Conservation (phyloP, 2,329 filamentous ascomycete genomes). For the Hypoxylon sp. region DNA sequence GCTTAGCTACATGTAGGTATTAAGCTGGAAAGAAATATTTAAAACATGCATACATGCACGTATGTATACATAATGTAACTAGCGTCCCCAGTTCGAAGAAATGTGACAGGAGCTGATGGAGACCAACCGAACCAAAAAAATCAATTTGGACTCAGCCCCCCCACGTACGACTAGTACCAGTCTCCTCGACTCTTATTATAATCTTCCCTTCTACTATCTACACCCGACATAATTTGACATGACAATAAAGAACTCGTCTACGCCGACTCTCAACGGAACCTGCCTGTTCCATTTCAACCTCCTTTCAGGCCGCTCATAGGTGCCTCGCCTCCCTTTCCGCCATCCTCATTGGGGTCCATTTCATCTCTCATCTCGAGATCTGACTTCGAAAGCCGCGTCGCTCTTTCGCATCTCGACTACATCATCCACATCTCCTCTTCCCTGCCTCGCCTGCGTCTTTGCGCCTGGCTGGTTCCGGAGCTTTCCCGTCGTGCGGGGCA, state of each 20-base stretch:
- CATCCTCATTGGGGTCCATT: constrained; percentile 17
- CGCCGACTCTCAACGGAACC: constrained; percentile 18
- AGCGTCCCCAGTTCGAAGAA: constrained; percentile 27
- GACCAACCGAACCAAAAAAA: constrained; percentile 39
- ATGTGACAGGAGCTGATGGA: constrained; percentile 40
- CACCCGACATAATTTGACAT: constrained; percentile 21
- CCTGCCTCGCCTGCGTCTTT: constrained; percentile 42
- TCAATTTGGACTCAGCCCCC: constrained; percentile 43
- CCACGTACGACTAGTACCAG: constrained; percentile 33
- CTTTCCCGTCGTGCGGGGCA: constrained; percentile 41
- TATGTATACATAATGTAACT: constrained; percentile 1
- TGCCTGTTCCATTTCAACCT: constrained; percentile 6
- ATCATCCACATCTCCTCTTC: constrained; percentile 19
- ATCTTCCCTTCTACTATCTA: constrained; percentile 19
- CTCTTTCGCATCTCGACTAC: constrained; percentile 29
- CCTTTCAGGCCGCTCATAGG: constrained; percentile 1
- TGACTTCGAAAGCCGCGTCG: constrained; percentile 26
- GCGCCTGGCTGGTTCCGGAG: constrained; percentile 42
- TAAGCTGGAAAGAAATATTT: constrained; percentile 8
- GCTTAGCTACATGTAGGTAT: background rate
- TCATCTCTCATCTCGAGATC: constrained; percentile 4
- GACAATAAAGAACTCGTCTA: constrained; percentile 19
- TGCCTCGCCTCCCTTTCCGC: constrained; percentile 4
- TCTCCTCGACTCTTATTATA: constrained; percentile 33
- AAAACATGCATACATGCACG: constrained; percentile 5